Conservation (phyloP, 805 yeast genomes). For the Huiozyma naganishii region DNA sequence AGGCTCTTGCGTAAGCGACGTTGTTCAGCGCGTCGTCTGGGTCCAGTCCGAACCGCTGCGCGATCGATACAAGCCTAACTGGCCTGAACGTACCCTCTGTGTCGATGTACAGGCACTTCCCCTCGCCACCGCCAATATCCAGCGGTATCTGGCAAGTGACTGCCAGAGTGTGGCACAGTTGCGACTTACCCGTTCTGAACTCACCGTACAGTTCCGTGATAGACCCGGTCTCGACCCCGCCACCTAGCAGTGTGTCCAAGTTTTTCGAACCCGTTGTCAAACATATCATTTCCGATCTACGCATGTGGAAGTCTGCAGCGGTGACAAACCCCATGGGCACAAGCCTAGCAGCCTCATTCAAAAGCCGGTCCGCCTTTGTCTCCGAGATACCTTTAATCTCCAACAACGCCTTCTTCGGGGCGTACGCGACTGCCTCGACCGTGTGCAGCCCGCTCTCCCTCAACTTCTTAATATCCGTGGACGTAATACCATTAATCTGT, state of each 20-base stretch:
- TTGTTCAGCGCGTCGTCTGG: slow-evolving; percentile 93
- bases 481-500: slow-evolving; percentile 76
- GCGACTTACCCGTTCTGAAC: slow-evolving; percentile 95
- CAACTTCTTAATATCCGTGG: slow-evolving; percentile 68
- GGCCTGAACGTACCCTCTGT: slow-evolving; percentile 98
- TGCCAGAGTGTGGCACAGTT: slow-evolving; percentile 90
- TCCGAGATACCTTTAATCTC: slow-evolving; percentile 88
- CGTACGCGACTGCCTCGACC: slow-evolving; percentile 85
- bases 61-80: slow-evolving; percentile 76
- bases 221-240: slow-evolving; percentile 95
- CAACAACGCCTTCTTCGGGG: slow-evolving; percentile 71
- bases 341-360: slow-evolving; percentile 70
- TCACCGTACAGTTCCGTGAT: slow-evolving; percentile 96
- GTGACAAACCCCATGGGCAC: slow-evolving; percentile 97
- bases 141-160: slow-evolving; percentile 94
- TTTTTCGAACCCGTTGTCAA: slow-evolving; percentile 93
- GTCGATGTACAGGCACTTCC: slow-evolving; percentile 90
- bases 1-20: slow-evolving; percentile 95
- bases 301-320: slow-evolving; percentile 84
- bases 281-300: slow-evolving; percentile 84
- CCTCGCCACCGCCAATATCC: slow-evolving; percentile 98
- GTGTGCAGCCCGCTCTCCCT: slow-evolving; percentile 80
- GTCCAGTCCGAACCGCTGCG: slow-evolving; percentile 81
- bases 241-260: slow-evolving; percentile 84
- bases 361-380: slow-evolving; percentile 80